Evolutionary conservation across 2,329 filamentous ascomycete species (phyloP), one percentile per base, ranked within the genome.

Genomic region (Capronia americana): DNA sequence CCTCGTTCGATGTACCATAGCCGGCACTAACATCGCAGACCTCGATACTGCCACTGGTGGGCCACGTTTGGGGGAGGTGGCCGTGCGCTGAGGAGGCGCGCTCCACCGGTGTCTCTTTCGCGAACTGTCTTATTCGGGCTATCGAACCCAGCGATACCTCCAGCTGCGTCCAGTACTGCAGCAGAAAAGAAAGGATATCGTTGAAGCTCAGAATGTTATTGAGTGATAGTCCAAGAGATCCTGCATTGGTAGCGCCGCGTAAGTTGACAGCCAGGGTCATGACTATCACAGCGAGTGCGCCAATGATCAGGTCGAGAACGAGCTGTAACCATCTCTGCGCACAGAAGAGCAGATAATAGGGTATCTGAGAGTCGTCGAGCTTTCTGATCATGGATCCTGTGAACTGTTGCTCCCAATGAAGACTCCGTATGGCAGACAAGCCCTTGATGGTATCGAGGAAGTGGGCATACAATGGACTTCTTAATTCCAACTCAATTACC

Each of bases 111-210:
- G 28, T 8, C 28, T 30, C 28, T 30, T 30, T 30, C 8, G 28
- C 28, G 28, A 30, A 73, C 20, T 63, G 24, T 12, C 65, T 65
- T 1, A 73, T 57, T 11, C 73, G 64, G 5, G 71, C 60, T 7
- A 74, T 65, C 12, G 73, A 73, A 1, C 73, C 73, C 11, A 73
- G 70, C 0, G 70, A 73, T 0, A 69, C 72, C 41, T 74, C 72
- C 20, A 73, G 50, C 28, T 60, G 23, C 4, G 72, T 74, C 72
- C 72, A 74, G 2, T 58, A 67, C 20, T 68, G 63, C 24, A 74
- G 70, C 1, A 69, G 56, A 1, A 54, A 11, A 23, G 70, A 68
- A 8, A 75, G 63, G 14, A 64, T 67, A 53, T 70, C 53, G 56
- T 71, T 75, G 63, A 75, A 74, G 20, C 62, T 53, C 50, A 70